Percentiles rank a stretch among this genome's conserved stretches.
These are phyloP conservation scores for Glycyrrhiza uralensis DNA, from an alignment of 306 rosid genomes.

Conservation along the genomic window DNA sequence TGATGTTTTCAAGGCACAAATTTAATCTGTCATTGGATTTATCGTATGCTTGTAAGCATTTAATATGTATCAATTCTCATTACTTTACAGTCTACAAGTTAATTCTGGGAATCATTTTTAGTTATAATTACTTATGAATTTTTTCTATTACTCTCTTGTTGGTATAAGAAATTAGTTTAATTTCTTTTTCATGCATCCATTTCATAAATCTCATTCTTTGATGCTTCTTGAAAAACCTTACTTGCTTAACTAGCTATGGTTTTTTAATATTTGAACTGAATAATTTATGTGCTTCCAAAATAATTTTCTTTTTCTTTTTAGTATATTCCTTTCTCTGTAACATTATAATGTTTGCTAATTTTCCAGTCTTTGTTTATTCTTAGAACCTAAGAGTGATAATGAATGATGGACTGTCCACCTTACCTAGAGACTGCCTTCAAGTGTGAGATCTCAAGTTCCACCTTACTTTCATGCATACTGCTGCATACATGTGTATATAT, in stretches of 20 bases:
- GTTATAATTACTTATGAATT: neutral
- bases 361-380: constrained; percentile 17
- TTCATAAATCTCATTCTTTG: constrained; percentile 4
- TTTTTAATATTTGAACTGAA: constrained; percentile 11
- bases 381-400: constrained; percentile 82
- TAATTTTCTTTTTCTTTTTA: neutral
- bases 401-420: constrained; percentile 88
- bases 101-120: neutral
- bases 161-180: no score
- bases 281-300: neutral
- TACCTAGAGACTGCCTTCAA: constrained; percentile 83
- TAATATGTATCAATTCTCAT: neutral
- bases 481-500: neutral
- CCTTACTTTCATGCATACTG: neutral
- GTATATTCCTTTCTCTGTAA: neutral
- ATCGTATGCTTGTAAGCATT: neutral
- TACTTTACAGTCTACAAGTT: constrained; percentile 12
- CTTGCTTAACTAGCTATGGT: neutral
- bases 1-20: neutral
- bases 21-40: neutral
- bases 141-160: neutral
- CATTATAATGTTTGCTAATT: constrained; percentile 14
- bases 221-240: neutral
- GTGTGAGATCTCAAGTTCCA: constrained; percentile 60
- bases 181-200: neutral